Percentiles rank a stretch among this genome's conserved stretches.
These are phyloP conservation scores for Schwanniomyces polymorphus DNA, from an alignment of 805 yeast genomes.

Conservation along the genomic window DNA sequence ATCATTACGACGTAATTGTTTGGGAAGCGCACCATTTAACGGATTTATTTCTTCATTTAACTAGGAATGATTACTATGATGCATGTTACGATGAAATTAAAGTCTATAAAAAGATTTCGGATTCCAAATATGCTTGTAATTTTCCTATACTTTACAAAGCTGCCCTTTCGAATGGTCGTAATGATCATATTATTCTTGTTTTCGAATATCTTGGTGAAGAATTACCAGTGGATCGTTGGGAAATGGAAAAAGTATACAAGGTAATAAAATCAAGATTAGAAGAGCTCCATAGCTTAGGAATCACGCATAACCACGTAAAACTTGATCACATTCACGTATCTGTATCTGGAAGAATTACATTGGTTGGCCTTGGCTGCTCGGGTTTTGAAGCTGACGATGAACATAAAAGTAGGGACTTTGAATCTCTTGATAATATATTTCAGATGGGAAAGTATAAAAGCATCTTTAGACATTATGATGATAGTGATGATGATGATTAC, in stretches of 20 bases:
- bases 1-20: neutral
- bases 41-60: too few species aligned
- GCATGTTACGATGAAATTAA: too few species aligned
- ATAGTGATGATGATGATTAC: too few species aligned
- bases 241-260: slow-evolving; percentile 1
- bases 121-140: too few species aligned
- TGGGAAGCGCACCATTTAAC: neutral
- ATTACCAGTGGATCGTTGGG: neutral
- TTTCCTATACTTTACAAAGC: too few species aligned
- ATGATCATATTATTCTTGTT: neutral
- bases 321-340: slow-evolving; percentile 1
- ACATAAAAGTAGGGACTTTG: neutral
- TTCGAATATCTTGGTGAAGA: neutral
- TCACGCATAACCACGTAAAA: neutral
- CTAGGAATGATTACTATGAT: too few species aligned
- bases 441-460: neutral
- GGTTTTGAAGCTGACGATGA: neutral
- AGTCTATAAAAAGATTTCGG: too few species aligned
- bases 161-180: too few species aligned
- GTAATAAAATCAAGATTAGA: slow-evolving; percentile 2
- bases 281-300: neutral
- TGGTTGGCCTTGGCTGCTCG: slow-evolving; percentile 1
- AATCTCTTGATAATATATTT: slow-evolving; percentile 1
- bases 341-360: neutral
- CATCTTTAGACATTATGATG: too few species aligned